Percentiles rank a stretch among this genome's conserved stretches.
phyloP scores from a whole-genome alignment of 441 rosid species.

The Kokia cookei region DNA sequence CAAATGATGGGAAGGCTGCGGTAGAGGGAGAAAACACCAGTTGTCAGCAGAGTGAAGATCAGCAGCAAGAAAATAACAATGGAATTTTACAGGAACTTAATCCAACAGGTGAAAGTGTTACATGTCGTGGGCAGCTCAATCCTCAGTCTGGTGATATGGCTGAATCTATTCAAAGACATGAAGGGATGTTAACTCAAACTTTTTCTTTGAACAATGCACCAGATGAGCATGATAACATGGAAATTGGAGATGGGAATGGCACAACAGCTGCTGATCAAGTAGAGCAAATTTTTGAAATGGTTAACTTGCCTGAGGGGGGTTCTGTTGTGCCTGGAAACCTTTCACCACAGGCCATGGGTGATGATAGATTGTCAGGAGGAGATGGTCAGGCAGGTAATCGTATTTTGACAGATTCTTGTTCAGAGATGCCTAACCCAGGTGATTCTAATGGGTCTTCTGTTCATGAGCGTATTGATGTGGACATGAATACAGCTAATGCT shows the following conservation, averaged over 20 bases:
- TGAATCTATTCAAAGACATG: constrained; percentile 34
- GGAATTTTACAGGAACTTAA: constrained; percentile 30
- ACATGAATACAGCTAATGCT: constrained; percentile 64
- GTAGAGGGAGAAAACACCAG: constrained; percentile 42
- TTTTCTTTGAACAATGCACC: constrained; percentile 48
- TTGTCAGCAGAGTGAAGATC: constrained; percentile 51
- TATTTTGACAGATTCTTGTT: constrained; percentile 27
- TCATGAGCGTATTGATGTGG: constrained; percentile 60
- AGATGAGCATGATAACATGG: constrained; percentile 69
- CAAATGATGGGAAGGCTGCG: constrained; percentile 42
- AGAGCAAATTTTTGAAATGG: constrained; percentile 35
- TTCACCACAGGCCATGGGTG: constrained; percentile 23
- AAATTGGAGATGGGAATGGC: constrained; percentile 60
- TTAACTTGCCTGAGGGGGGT: constrained; percentile 29
- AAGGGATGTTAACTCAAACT: constrained; percentile 46
- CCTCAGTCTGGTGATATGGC: constrained; percentile 24
- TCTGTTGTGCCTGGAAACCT: constrained; percentile 34
- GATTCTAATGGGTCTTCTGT: constrained; percentile 27
- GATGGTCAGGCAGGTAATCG: constrained; percentile 24
- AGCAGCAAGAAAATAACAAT: constrained; percentile 34
- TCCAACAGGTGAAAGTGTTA: constrained; percentile 32
- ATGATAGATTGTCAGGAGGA: constrained; percentile 24
- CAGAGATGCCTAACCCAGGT: constrained; percentile 30
- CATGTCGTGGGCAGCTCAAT: constrained; percentile 31
- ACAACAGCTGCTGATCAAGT: constrained; percentile 35